Conservation (phyloP, 768 basidiomycete genomes). For the Clitopilus passeckerianus region DNA sequence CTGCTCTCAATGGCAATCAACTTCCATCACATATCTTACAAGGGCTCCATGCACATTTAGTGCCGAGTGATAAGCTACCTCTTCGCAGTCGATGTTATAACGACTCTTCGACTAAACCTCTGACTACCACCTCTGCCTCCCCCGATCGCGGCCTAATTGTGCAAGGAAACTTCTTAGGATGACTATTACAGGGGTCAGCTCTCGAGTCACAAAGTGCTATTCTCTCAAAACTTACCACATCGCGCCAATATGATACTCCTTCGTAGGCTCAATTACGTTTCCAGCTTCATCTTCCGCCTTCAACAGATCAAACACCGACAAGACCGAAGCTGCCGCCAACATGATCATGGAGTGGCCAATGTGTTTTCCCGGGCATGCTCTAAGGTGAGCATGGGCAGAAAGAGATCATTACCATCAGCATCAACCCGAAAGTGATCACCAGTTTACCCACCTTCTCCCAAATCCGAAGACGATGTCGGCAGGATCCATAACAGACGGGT, state of each 20-base stretch:
- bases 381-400: neutral
- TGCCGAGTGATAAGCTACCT: too few relatives aligned
- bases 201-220: too few relatives aligned
- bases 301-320: neutral
- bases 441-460: slow-evolving; percentile 13
- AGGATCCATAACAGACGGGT: slow-evolving; percentile 9
- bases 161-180: neutral
- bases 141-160: neutral
- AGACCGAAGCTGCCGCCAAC: neutral
- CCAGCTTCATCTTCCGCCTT: neutral
- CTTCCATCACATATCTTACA: too few relatives aligned
- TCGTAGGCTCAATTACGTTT: neutral
- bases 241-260: neutral
- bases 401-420: neutral
- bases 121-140: neutral
- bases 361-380: neutral
- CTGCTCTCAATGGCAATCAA: too few relatives aligned
- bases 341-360: neutral
- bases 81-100: neutral
- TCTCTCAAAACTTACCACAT: neutral
- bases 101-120: neutral
- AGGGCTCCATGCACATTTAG: too few relatives aligned
- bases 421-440: neutral
- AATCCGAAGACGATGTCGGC: slow-evolving; percentile 15
- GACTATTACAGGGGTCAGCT: neutral